Evolutionary conservation across 176 grass and related monocot genomes (phyloP).

Genomic region (Aegilops sharonensis): DNA sequence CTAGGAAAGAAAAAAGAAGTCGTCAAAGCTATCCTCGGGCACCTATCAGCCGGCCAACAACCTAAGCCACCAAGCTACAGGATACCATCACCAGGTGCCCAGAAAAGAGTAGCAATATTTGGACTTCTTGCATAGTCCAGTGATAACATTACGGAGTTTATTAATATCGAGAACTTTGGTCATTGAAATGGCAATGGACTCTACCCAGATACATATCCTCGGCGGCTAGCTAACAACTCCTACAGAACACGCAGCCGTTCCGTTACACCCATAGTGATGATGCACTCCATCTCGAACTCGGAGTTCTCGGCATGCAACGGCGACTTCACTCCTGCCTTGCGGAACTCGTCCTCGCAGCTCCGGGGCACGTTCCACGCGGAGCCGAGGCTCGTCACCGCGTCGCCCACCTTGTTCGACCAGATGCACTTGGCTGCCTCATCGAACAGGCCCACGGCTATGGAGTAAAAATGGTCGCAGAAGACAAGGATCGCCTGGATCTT

Average conservation of each 20-base stretch:
- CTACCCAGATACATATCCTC: too few species aligned
- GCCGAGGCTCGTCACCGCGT: conserved; percentile 6
- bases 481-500: background rate
- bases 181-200: too few species aligned
- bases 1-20: too few species aligned
- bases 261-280: conserved; percentile 39
- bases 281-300: conserved; percentile 33
- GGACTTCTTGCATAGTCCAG: background rate
- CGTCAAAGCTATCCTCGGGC: too few species aligned
- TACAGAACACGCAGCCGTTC: background rate
- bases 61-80: too few species aligned
- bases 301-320: conserved; percentile 36
- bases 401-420: background rate
- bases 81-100: too few species aligned
- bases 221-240: background rate
- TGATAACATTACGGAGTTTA: background rate
- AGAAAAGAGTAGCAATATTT: too few species aligned
- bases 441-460: conserved; percentile 12
- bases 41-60: too few species aligned
- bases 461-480: conserved; percentile 37
- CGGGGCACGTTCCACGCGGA: background rate
- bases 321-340: background rate
- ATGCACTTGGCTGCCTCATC: background rate
- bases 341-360: conserved; percentile 51
- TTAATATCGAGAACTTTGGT: background rate